A percentile compares a stretch with the other conserved stretches of the same genome.
Evolutionary conservation across 2,329 filamentous ascomycete species (phyloP).

Genomic region (Alternaria metachromatica): DNA sequence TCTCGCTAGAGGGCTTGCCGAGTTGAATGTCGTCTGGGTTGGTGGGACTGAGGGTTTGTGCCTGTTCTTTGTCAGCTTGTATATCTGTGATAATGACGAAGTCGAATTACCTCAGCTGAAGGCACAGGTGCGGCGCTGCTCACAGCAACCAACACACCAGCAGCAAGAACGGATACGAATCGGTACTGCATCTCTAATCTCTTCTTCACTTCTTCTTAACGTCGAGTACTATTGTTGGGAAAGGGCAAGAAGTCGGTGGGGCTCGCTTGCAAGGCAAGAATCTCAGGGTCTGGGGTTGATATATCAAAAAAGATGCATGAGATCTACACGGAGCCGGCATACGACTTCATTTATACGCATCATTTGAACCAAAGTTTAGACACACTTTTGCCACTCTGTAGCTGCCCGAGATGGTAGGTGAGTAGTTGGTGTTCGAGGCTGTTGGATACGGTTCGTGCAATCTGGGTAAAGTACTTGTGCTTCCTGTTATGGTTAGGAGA

Average conservation of each 20-base stretch:
- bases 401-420: background rate
- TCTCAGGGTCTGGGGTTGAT: background rate
- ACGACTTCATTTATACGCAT: slow-evolving; percentile 13
- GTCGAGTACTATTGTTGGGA: background rate
- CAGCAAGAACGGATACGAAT: slow-evolving; percentile 34
- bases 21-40: slow-evolving; percentile 21
- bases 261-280: background rate
- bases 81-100: background rate
- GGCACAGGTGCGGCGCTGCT: slow-evolving; percentile 33
- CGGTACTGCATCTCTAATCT: slow-evolving; percentile 33
- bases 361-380: slow-evolving; percentile 10
- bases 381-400: slow-evolving; percentile 8
- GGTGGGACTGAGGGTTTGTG: slow-evolving; percentile 1
- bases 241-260: background rate
- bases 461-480: slow-evolving; percentile 24
- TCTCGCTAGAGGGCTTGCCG: slow-evolving; percentile 20
- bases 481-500: slow-evolving; percentile 6
- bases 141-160: slow-evolving; percentile 28
- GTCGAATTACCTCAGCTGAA: slow-evolving; percentile 22
- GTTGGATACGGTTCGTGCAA: slow-evolving; percentile 19
- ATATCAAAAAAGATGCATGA: background rate
- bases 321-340: slow-evolving; percentile 8
- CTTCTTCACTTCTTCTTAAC: background rate
- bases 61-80: background rate
- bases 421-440: slow-evolving; percentile 17